These are phyloP conservation scores for Cutaneotrichosporon sp. DNA, from an alignment of 1,284 basidiomycete genomes.

Conservation along the genomic window DNA sequence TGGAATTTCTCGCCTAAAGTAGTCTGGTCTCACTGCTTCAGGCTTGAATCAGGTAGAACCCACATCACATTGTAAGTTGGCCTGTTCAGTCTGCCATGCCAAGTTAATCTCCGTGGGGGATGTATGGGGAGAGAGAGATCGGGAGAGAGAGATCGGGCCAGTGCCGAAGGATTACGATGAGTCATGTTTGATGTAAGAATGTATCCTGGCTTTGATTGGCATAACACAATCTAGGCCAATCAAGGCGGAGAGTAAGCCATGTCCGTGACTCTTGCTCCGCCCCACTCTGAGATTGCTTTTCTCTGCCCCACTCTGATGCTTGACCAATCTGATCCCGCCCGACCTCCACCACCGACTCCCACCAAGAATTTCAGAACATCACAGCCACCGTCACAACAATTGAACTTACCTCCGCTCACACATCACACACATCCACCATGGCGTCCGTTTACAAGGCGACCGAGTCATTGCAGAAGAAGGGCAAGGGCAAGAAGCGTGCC, in stretches of 20 bases:
- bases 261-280: background rate
- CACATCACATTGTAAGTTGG: no score
- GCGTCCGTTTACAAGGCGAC: conserved; percentile 27
- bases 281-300: no score
- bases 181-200: background rate
- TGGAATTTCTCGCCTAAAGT: background rate
- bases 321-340: background rate
- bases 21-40: no score
- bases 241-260: background rate
- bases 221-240: no score
- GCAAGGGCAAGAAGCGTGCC: conserved; percentile 29
- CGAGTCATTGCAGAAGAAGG: conserved; percentile 24
- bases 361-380: conserved; percentile 7
- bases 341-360: conserved; percentile 2
- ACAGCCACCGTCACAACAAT: background rate
- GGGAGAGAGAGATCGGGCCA: no score
- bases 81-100: no score
- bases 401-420: background rate
- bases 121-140: no score
- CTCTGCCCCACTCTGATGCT: background rate
- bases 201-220: no score
- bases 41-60: no score
- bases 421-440: conserved; percentile 17
- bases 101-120: no score
- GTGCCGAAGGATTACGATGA: no score